Evolutionary conservation across 2,329 filamentous ascomycete species (phyloP).

Genomic region (Teratosphaeria viscida): DNA sequence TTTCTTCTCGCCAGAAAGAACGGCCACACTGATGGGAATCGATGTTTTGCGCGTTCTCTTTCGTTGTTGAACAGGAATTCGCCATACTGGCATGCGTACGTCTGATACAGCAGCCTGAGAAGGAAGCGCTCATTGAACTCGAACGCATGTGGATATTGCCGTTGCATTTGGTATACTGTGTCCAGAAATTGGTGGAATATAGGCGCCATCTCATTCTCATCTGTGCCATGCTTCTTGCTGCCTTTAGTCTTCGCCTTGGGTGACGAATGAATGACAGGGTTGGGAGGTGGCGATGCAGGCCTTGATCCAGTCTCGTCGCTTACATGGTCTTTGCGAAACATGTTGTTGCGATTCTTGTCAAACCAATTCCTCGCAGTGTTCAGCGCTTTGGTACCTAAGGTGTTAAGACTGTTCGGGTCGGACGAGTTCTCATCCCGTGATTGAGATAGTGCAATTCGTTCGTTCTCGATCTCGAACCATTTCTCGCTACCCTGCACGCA

Average conservation of each 20-base stretch:
- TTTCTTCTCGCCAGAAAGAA: constrained; percentile 75
- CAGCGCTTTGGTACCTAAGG: constrained; percentile 53
- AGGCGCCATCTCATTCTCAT: constrained; percentile 82
- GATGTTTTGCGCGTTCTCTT: constrained; percentile 56
- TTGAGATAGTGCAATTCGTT: constrained; percentile 47
- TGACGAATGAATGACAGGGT: constrained; percentile 39
- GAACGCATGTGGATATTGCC: constrained; percentile 79
- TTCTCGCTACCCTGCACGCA: constrained; percentile 83
- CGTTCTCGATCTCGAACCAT: constrained; percentile 84
- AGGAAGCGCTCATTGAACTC: constrained; percentile 96
- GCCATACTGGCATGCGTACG: constrained; percentile 93
- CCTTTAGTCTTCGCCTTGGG: constrained; percentile 34
- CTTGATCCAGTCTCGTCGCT: constrained; percentile 44
- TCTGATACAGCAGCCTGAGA: constrained; percentile 77
- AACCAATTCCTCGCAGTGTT: constrained; percentile 78
- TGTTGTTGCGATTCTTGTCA: constrained; percentile 49
- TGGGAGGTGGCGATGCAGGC: constrained; percentile 25
- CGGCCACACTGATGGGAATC: constrained; percentile 84
- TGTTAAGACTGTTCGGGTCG: constrained; percentile 31
- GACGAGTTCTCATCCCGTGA: constrained; percentile 37
- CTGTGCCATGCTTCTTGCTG: constrained; percentile 56
- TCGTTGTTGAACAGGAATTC: constrained; percentile 95
- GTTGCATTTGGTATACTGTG: constrained; percentile 78
- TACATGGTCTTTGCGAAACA: constrained; percentile 43
- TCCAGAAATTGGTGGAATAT: constrained; percentile 98